A percentile compares a stretch with the other conserved stretches of the same genome.
These are phyloP conservation scores for Fusarium xyrophilum DNA, from an alignment of 2,329 filamentous ascomycete genomes.

Conservation along the genomic window DNA sequence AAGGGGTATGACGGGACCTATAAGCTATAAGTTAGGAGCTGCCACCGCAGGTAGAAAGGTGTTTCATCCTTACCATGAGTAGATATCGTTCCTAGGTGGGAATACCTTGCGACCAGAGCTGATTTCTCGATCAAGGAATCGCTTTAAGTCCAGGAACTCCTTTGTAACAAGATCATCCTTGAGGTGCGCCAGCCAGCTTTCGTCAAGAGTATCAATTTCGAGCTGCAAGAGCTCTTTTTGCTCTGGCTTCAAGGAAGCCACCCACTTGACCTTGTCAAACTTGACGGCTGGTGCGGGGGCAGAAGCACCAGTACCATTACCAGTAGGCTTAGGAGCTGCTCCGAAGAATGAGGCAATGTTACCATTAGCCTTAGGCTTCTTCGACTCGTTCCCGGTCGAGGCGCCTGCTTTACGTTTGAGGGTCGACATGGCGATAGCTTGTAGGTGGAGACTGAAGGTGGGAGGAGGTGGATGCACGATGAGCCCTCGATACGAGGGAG, in stretches of 20 bases:
- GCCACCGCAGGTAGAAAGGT: background rate
- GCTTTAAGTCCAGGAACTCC: slow-evolving; percentile 87
- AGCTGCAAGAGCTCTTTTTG: slow-evolving; percentile 82
- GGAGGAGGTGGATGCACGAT: slow-evolving; percentile 30
- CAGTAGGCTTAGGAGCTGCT: slow-evolving; percentile 61
- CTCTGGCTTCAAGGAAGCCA: slow-evolving; percentile 78
- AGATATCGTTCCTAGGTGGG: slow-evolving; percentile 86
- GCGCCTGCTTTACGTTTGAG: slow-evolving; percentile 72
- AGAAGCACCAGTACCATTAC: slow-evolving; percentile 40
- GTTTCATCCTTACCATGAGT: slow-evolving; percentile 76
- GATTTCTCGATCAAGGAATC: slow-evolving; percentile 82
- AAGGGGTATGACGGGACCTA: slow-evolving; percentile 93
- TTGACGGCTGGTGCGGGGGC: slow-evolving; percentile 52
- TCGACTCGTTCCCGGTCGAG: slow-evolving; percentile 58
- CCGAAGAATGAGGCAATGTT: slow-evolving; percentile 92
- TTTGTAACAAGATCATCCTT: slow-evolving; percentile 83
- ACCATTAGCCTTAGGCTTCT: slow-evolving; percentile 76
- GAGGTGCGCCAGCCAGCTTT: slow-evolving; percentile 87
- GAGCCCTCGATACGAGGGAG: slow-evolving; percentile 25
- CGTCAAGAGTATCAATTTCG: slow-evolving; percentile 90
- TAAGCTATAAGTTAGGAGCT: slow-evolving; percentile 22
- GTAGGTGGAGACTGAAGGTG: slow-evolving; percentile 27
- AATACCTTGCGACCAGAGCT: slow-evolving; percentile 79
- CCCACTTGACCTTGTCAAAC: slow-evolving; percentile 92
- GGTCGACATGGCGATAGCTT: slow-evolving; percentile 55